These are phyloP conservation scores for Colletotrichum scovillei DNA, from an alignment of 2,329 filamentous ascomycete species.

Conservation along the genomic window DNA sequence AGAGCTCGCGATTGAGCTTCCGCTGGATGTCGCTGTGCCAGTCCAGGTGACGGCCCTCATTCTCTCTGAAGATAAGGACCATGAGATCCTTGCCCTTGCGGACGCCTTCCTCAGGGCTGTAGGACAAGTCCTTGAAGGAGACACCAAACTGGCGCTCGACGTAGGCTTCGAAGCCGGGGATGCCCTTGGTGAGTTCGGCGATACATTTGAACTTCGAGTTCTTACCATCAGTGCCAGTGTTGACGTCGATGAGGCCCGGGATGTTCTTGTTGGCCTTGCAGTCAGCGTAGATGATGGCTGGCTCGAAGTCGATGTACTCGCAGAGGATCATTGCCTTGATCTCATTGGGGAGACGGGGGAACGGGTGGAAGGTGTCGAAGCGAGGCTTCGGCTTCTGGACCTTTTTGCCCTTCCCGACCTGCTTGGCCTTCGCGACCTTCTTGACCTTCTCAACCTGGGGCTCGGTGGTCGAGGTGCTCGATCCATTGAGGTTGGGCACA, in stretches of 20 bases:
- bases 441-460: not conserved
- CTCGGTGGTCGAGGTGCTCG: not conserved
- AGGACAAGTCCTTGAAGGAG: not conserved
- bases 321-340: not conserved
- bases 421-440: not conserved
- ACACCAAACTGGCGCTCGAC: not conserved
- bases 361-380: not conserved
- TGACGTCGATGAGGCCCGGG: not conserved
- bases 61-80: not conserved
- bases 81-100: not conserved
- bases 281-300: not conserved
- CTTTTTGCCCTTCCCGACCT: not conserved
- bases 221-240: not conserved
- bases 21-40: not conserved
- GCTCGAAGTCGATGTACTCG: not conserved
- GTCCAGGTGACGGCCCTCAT: too few relatives aligned
- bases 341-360: not conserved
- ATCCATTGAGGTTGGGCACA: not conserved
- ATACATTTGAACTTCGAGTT: not conserved
- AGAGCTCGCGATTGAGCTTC: accelerated
- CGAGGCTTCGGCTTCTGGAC: not conserved
- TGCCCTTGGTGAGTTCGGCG: not conserved
- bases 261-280: not conserved
- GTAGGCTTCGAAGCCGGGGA: not conserved
- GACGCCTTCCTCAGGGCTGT: not conserved